phyloP scores from a whole-genome alignment of 106 monocot genomes.

The Iris macrosiphon region DNA sequence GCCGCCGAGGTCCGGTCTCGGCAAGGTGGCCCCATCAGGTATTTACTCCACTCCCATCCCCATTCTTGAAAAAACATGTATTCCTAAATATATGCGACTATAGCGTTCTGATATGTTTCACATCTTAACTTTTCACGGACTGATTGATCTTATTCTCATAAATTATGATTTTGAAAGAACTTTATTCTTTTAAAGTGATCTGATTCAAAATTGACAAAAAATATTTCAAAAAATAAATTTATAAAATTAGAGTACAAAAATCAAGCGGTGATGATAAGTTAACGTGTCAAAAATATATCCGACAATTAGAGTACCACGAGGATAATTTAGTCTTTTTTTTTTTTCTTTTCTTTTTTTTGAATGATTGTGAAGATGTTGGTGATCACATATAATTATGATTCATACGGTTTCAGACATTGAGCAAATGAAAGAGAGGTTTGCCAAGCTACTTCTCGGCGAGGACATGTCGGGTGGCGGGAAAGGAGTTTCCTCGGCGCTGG shows the following conservation, averaged over 20 bases:
- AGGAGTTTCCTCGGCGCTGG: slow-evolving; percentile 54
- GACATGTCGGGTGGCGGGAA: slow-evolving; percentile 62
- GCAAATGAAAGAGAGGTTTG: slow-evolving; percentile 42
- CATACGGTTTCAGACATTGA: slow-evolving; percentile 20
- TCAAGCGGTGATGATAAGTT: no score
- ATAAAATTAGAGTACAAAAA: no score
- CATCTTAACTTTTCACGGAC: no score
- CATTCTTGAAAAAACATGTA: slow-evolving; percentile 7
- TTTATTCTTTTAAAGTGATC: no score
- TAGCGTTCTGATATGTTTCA: not conserved
- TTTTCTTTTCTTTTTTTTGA: no score
- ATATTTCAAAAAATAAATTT: no score
- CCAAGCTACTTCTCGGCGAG: slow-evolving; percentile 46
- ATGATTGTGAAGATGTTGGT: not conserved
- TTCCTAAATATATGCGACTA: not conserved
- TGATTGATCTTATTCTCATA: no score
- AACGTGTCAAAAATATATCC: no score
- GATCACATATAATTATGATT: not conserved
- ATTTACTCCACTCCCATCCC: not conserved
- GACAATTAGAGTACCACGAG: no score
- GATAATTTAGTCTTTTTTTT: no score
- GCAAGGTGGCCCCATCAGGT: not conserved
- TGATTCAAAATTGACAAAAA: no score
- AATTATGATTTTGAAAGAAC: no score
- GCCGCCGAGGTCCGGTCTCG: slow-evolving; percentile 7